These are phyloP conservation scores for Sicyos baderoa DNA, from an alignment of 306 rosid genomes.

Conservation along the genomic window DNA sequence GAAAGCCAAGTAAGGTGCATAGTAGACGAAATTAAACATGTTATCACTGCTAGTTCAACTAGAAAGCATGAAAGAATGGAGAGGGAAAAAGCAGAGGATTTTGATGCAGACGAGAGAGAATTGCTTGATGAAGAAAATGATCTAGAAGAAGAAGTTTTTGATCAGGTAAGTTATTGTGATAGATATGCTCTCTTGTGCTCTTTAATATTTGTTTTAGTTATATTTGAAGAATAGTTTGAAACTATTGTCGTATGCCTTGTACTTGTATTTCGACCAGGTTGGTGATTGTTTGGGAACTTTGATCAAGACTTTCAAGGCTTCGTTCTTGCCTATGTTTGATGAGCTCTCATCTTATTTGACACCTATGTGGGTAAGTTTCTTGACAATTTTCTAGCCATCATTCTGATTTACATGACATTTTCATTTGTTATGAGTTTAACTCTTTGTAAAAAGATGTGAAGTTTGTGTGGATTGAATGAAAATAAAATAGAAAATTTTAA, in stretches of 20 bases:
- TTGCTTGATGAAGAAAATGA: constrained; percentile 95
- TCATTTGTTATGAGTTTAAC: background rate
- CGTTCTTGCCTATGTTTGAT: constrained; percentile 92
- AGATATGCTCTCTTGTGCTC: background rate
- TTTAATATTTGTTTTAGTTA: background rate
- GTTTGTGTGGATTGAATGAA: background rate
- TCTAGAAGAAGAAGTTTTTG: constrained; percentile 99
- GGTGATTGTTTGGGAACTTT: constrained; percentile 97
- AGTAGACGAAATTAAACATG: constrained; percentile 85
- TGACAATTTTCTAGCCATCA: background rate
- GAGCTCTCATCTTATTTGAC: constrained; percentile 86
- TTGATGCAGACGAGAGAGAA: constrained; percentile 90
- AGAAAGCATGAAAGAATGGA: constrained; percentile 84
- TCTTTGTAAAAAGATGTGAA: background rate
- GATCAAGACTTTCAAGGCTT: constrained; percentile 90
- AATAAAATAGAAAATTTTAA: background rate
- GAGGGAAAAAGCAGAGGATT: constrained; percentile 87
- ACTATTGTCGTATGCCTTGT: background rate
- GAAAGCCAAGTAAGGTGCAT: constrained; percentile 78
- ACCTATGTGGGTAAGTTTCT: constrained; percentile 97
- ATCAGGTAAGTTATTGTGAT: constrained; percentile 55
- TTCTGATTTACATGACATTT: background rate
- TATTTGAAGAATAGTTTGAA: background rate
- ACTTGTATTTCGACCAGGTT: constrained; percentile 40
- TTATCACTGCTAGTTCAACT: constrained; percentile 89